Evolutionary conservation across 2,329 filamentous ascomycete species (phyloP), one percentile per base, ranked within the genome.

Genomic region (Endocalyx cinctus): DNA sequence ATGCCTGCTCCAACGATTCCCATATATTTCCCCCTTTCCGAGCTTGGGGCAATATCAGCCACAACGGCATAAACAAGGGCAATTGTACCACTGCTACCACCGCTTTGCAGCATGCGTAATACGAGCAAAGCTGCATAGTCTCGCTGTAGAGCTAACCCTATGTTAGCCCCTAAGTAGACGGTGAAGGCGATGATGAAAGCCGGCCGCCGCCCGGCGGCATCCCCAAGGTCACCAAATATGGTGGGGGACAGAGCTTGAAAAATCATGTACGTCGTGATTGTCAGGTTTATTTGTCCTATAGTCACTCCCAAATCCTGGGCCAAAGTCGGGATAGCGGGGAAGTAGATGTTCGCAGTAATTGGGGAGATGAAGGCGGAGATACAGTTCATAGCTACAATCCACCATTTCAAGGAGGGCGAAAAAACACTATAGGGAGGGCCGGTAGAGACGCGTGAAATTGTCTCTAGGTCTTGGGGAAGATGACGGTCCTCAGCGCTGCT

Each of bases 11-110:
- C 72, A n/a, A 79, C 74, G 39, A 79, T 72, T 31, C 77, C 83
- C 63, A 89, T 81, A 50, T 84, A 89, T 35, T 71, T 74, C 3
- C 85, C 86, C 46, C 86, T 67, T 54, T 90, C 82, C 0, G 74
- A 70, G 28, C 73, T 78, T 0, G 81, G 77, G 0, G 79, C 71
- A 5, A 88, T 70, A 47, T 92, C 86, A 1, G 82, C 79, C 11
- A 89, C 74, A 2, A 87, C 77, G 2, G 79, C 85, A 40, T 74
- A 82, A 0, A 76, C 77, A 1, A 92, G 64, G 0, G 84, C 80
- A n/a, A 87, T 66, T 0, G 82, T 83, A 0, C 79, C 79, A 46
- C 77, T 81, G 51, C 75, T 82, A 1, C 82, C 80, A 1, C 67
- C 66, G 19, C 75, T 78, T 48, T 84, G 80, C 4, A 82, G 37